Evolutionary conservation across 169 alveolate species (phyloP).

Genomic region (Cryptosporidium tyzzeri): DNA sequence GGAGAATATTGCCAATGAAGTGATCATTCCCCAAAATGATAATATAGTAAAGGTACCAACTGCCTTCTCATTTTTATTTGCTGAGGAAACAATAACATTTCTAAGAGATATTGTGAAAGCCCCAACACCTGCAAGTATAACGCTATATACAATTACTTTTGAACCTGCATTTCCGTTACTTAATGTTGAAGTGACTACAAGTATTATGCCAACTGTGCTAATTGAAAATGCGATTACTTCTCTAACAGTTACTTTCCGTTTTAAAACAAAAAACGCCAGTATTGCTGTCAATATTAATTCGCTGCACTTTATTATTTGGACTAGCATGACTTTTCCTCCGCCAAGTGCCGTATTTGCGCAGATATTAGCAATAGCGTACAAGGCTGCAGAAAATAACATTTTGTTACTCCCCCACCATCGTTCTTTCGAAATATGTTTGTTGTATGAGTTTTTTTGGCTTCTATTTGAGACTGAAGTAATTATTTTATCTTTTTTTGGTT

Average conservation of each 20-base stretch:
- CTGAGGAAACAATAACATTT: conserved; percentile 72
- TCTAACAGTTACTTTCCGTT: conserved; percentile 39
- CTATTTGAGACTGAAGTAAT: background rate
- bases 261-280: conserved; percentile 41
- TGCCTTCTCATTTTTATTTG: conserved; percentile 70
- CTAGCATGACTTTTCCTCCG: conserved; percentile 77
- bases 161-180: conserved; percentile 11
- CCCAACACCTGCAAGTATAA: conserved; percentile 67
- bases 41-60: conserved; percentile 59
- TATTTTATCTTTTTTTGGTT: background rate
- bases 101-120: conserved; percentile 75
- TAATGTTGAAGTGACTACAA: conserved; percentile 69
- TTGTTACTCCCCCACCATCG: conserved; percentile 74
- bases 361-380: conserved; percentile 75
- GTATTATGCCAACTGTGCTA: conserved; percentile 63
- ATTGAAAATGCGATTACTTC: conserved; percentile 61
- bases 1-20: conserved; percentile 43
- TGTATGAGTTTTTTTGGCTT: background rate
- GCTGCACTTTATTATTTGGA: conserved; percentile 77
- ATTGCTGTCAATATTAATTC: conserved; percentile 75
- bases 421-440: background rate
- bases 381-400: conserved; percentile 40
- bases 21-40: conserved; percentile 72
- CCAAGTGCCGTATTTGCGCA: conserved; percentile 79
- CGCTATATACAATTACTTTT: conserved; percentile 54